Evolutionary conservation across 2,329 filamentous ascomycete genomes (phyloP), one percentile per base, ranked within the genome.

Genomic region (Fusarium sp.): DNA sequence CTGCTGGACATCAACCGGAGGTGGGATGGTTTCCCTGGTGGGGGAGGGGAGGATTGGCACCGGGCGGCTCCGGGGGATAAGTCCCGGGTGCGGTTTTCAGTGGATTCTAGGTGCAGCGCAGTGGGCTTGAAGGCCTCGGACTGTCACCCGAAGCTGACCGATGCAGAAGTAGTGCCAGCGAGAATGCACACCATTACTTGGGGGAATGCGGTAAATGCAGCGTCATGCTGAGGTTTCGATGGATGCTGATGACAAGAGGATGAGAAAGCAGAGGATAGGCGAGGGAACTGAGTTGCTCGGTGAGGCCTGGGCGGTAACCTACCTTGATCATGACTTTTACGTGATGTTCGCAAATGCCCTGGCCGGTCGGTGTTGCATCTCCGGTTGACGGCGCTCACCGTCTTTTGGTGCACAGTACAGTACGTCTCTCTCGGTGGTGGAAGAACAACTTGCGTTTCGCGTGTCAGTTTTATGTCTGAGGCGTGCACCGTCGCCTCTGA

Each of bases 31-130:
- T 42, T 38, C 14, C 22, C 69, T 54, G 59, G 63, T 65, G 67
- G 68, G 68, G 72, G 71, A 73, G 54, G 38, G 72, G 71, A 72
- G 56, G 38, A 45, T 69, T 72, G 40, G n/a, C 70, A 72, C 70
- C 62, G 33, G 70, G 56, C 42, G 64, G 56, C 42, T 62, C 62
- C 68, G 71, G 71, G 71, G 71, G 57, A 61, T 58, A 69, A 63
- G 47, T 45, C 71, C 72, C 69, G 72, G 69, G 69, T 70, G 72
- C 63, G 65, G 57, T 63, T 74, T 40, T 35, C 42, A 16, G 36
- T 71, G 64, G 52, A 52, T 45, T 64, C 52, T 40, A 25, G 25
- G 65, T 67, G 38, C 36, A 36, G 27, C 18, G 25, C 9, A 38
- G 38, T 35, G 29, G 59, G n/a, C 31, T 47, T 31, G n/a, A 20